Evolutionary conservation across 805 yeast genomes (phyloP).

Genomic region (Wickerhamiella nectarea): DNA sequence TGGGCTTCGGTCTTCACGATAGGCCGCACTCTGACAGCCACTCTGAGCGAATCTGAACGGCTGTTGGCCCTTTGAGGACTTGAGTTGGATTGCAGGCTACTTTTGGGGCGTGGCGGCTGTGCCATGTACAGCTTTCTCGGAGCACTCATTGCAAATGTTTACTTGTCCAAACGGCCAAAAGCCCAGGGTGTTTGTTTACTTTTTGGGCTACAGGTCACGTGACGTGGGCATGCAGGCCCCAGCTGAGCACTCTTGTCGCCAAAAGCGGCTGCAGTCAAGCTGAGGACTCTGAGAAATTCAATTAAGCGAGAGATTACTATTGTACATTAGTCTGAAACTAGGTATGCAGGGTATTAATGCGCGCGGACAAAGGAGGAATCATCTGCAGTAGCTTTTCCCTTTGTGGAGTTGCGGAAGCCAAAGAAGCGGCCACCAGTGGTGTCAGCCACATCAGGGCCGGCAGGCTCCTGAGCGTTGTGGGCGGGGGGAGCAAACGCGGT

Average conservation of each 20-base stretch:
- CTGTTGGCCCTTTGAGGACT: not conserved
- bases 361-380: slow-evolving; percentile 22
- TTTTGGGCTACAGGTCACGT: not conserved
- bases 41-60: slow-evolving; percentile 21
- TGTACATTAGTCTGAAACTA: not conserved
- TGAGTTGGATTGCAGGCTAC: not conserved
- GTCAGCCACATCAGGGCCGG: slow-evolving; percentile 1
- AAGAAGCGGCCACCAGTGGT: slow-evolving; percentile 6
- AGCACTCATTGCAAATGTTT: not conserved
- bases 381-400: slow-evolving; percentile 12
- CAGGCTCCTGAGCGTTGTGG: not conserved
- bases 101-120: not conserved
- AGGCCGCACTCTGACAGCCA: slow-evolving; percentile 31
- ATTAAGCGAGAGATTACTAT: not conserved
- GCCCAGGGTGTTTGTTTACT: not conserved
- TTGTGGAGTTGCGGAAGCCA: slow-evolving; percentile 6
- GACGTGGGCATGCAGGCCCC: no score
- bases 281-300: no score
- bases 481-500: slow-evolving; percentile 6
- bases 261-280: no score
- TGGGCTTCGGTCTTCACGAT: slow-evolving; percentile 22
- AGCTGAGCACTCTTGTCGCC: no score
- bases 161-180: no score
- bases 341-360: slow-evolving; percentile 2
- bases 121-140: slow-evolving; percentile 4